phyloP scores from a whole-genome alignment of 1,284 basidiomycete species.

The Tremellales sp. region DNA sequence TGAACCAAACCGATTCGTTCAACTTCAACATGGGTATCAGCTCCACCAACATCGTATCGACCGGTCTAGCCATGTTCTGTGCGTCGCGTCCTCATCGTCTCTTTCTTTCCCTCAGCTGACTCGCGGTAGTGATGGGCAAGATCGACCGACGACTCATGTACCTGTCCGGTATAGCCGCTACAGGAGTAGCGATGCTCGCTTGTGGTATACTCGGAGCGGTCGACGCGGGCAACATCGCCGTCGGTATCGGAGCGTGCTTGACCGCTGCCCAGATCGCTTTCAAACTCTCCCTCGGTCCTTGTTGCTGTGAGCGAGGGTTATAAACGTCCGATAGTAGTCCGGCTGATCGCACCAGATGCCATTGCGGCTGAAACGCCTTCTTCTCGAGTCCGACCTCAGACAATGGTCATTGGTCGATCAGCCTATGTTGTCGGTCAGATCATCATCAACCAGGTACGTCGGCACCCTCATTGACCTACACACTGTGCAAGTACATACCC shows the following conservation, averaged over 20 bases:
- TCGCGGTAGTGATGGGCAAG: constrained; percentile 5
- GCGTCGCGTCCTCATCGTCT: constrained; percentile 34
- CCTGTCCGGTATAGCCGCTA: neutral
- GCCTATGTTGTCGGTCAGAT: constrained; percentile 47
- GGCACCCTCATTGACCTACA: no score
- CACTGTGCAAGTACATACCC: no score
- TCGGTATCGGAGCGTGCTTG: neutral
- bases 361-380: neutral
- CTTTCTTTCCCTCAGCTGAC: no score
- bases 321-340: neutral
- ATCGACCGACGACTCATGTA: neutral
- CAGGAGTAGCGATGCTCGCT: neutral
- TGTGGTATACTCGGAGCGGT: neutral
- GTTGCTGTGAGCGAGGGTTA: neutral
- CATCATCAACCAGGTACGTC: constrained; percentile 29
- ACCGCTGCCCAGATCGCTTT: constrained; percentile 1
- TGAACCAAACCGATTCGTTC: constrained; percentile 15
- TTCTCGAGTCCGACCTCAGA: constrained; percentile 30
- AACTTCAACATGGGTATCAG: neutral
- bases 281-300: neutral
- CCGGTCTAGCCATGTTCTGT: constrained; percentile 3
- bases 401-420: constrained; percentile 50
- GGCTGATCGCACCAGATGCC: neutral
- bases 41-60: constrained; percentile 1
- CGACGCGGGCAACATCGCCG: neutral